Evolutionary conservation across 805 yeast genomes (phyloP).

Genomic region (Candida gorgasii): DNA sequence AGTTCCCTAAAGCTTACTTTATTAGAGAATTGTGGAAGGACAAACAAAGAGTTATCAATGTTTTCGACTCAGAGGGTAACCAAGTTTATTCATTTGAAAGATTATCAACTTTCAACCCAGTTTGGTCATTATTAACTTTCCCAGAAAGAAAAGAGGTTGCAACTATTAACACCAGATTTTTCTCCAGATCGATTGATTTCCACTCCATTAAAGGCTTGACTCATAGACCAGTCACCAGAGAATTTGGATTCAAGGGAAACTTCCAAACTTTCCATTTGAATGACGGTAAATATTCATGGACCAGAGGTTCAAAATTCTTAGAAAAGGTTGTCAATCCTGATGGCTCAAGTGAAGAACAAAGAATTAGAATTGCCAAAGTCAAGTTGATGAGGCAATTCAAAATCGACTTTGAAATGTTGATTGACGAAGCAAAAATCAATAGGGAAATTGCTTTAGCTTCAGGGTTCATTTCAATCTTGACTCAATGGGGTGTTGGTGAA

Average conservation of each 20-base stretch:
- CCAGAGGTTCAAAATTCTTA: slow-evolving; percentile 49
- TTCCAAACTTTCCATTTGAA: slow-evolving; percentile 48
- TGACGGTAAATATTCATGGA: slow-evolving; percentile 62
- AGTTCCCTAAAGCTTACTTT: slow-evolving; percentile 42
- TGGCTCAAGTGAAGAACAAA: slow-evolving; percentile 55
- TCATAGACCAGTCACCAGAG: slow-evolving; percentile 44
- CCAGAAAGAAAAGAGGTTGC: slow-evolving; percentile 52
- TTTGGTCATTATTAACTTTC: slow-evolving; percentile 50
- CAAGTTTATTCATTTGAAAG: slow-evolving; percentile 55
- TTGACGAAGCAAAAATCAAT: slow-evolving; percentile 50
- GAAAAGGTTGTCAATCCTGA: slow-evolving; percentile 53
- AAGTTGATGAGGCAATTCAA: slow-evolving; percentile 58
- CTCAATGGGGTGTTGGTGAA: slow-evolving; percentile 66
- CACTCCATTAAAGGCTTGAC: slow-evolving; percentile 46
- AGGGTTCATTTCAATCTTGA: slow-evolving; percentile 60
- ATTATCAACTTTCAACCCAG: slow-evolving; percentile 45
- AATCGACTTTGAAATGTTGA: slow-evolving; percentile 57
- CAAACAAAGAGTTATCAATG: slow-evolving; percentile 47
- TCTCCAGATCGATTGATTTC: slow-evolving; percentile 48
- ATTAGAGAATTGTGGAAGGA: slow-evolving; percentile 52
- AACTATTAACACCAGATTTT: slow-evolving; percentile 50
- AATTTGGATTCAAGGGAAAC: slow-evolving; percentile 22
- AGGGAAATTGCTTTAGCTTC: slow-evolving; percentile 58
- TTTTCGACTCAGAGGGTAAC: slow-evolving; percentile 45
- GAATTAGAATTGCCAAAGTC: slow-evolving; percentile 56